Base-by-base conservation (phyloP, 768 basidiomycete genomes). In the Trametes cingulata region DNA sequence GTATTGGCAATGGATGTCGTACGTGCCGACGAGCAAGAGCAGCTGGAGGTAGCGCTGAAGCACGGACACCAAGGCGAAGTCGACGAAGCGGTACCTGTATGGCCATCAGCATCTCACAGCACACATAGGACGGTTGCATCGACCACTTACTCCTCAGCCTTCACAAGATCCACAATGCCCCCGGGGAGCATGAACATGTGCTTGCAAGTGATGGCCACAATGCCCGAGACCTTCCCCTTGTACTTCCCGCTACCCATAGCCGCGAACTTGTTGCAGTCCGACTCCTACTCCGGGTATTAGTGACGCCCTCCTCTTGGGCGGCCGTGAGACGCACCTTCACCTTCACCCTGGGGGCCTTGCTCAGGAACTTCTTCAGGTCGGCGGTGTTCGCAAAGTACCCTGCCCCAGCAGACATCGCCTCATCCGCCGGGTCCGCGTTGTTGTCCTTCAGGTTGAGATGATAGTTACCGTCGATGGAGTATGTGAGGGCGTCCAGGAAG, bases 1-100 rank as follows among this genome's bases (percentile, higher is more conserved):
- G 43, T 65, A 71, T 39, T 73, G 68, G 41, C 69, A 72, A n/a
- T 60, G 60, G 48, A 72, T 72, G 58, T 72, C 72, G 51, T 73
- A 7, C 25, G 7, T 15, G 25, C 46, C 8, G n/a, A n/a, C n/a
- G n/a, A 36, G 52, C 8, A 57, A n/a, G 13, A 62, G 40, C 35
- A 46, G 40, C 42, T 65, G 35, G 45, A 63, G 47, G 58, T 61
- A 63, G 1, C 4, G 46, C 36, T 59, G 60, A 9, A 67, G 52
- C 2, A 48, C 64, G 0, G 58, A 61, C 6, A 63, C 14, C 1
- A 51, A 15, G 3, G 52, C 61, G n/a, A 60, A 58, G 37, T 67
- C 62, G 14, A 61, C 59, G 35, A 55, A 60, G 17, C 10, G 54
- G 27, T 47, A 63, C 22, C 66, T 66, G 46, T 4, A 10, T 5